Evolutionary conservation across 2,329 filamentous ascomycete genomes (phyloP), one percentile per base, ranked within the genome.

Genomic region (Talaromyces sp.): DNA sequence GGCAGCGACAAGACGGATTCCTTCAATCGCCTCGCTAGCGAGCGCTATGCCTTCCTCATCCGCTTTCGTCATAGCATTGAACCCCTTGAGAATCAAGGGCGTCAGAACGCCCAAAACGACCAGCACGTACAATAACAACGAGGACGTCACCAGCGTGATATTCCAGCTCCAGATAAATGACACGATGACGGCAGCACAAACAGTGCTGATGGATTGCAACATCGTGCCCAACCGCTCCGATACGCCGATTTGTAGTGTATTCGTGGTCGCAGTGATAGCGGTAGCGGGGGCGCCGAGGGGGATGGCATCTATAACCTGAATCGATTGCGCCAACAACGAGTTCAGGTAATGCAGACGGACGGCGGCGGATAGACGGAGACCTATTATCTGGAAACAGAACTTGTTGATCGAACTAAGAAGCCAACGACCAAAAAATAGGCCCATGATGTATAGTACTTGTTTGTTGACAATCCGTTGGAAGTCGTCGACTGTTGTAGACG

Each of bases 221-320:
- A 82, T 71, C 1, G 71, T 72, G 1, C 76, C 75, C 5, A 85
- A 71, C 60, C 81, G 80, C 66, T 84, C 82, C 0, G 82, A 84
- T n/a, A 84, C 80, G 18, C 81, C 82, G 28, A 82, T 73, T 62
- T 85, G 83, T 11, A 85, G 77, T 0, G 79, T 79, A 65, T 84
- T 84, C 35, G 82, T 78, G 0, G 80, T 80, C 0, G 79, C 78
- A 0, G 82, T 84, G 66, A 85, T 83, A 1, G 81, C 79, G 44
- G 79, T 80, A 0, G 80, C 79, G 12, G 83, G 80, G 16, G 79
- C 78, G 16, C 82, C 82, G 0, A 81, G 71, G 1, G 82, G 81
- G 25, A 83, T 72, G 18, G 79, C 76, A 62, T 83, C 83, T 16
- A 85, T 73, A 8, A 76, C 77, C 63, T 77, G 79, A 56, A 84